These are phyloP conservation scores for Aspergillus clavatus DNA, from an alignment of 2,329 filamentous ascomycete genomes.

Conservation along the genomic window DNA sequence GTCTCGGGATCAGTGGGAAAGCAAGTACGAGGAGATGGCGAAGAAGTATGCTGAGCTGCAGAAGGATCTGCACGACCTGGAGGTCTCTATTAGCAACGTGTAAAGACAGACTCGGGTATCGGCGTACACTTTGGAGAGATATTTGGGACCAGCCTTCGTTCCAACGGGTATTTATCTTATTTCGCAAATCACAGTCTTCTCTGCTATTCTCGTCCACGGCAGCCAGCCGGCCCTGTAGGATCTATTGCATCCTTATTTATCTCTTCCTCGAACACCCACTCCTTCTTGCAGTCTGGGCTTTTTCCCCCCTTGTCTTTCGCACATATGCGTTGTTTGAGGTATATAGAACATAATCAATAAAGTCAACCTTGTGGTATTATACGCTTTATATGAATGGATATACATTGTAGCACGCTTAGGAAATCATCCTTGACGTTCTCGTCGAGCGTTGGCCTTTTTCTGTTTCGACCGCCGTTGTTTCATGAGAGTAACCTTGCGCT, in stretches of 20 bases:
- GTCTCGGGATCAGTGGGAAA: conserved; percentile 89
- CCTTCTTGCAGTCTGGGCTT: conserved; percentile 12
- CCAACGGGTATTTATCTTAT: conserved; percentile 21
- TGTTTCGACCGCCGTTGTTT: conserved; percentile 67
- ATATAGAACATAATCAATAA: conserved; percentile 14
- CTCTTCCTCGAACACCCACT: conserved; percentile 9
- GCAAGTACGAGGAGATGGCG: conserved; percentile 96
- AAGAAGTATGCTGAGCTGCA: conserved; percentile 79
- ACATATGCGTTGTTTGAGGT: conserved; percentile 9
- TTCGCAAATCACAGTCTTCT: conserved; percentile 25
- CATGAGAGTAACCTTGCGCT: conserved; percentile 59
- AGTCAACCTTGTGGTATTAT: neutral
- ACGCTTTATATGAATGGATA: neutral
- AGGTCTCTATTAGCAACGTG: conserved; percentile 88
- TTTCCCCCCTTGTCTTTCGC: conserved; percentile 14
- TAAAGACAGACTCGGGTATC: conserved; percentile 49
- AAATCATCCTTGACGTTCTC: conserved; percentile 30
- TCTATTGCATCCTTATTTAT: conserved; percentile 12
- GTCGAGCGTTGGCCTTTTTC: conserved; percentile 59
- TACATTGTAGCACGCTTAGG: neutral
- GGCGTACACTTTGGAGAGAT: conserved; percentile 25
- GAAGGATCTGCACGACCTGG: conserved; percentile 89
- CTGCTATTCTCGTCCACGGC: conserved; percentile 18
- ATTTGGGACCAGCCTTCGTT: conserved; percentile 25
- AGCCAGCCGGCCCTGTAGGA: conserved; percentile 15